phyloP scores from a whole-genome alignment of 2,329 filamentous ascomycete genomes.

The Ceratocystis smalleyi region DNA sequence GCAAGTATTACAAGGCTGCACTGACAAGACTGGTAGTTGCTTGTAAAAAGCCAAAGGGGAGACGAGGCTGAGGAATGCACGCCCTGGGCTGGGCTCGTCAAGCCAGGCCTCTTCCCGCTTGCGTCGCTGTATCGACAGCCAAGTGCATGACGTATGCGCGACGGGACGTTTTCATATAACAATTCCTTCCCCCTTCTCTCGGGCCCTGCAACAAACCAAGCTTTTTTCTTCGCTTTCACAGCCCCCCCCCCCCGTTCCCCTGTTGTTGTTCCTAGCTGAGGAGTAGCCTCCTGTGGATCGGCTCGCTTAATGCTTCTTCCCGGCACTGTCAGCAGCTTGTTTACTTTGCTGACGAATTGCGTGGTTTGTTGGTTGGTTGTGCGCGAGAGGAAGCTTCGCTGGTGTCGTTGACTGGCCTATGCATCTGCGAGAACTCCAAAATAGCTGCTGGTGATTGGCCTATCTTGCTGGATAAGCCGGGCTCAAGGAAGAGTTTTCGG shows the following conservation, averaged over 20 bases:
- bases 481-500: neutral
- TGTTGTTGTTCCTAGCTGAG: neutral
- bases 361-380: neutral
- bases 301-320: neutral
- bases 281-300: neutral
- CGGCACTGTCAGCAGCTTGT: neutral
- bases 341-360: neutral
- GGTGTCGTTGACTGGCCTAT: neutral
- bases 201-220: neutral
- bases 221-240: slow-evolving; percentile 2
- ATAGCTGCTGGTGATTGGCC: neutral
- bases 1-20: neutral
- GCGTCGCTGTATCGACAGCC: neutral
- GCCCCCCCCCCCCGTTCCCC: neutral
- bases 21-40: neutral
- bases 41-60: neutral
- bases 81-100: too few species aligned
- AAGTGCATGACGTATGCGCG: neutral
- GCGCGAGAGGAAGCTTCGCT: neutral
- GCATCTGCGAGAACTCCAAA: neutral
- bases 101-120: neutral
- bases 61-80: neutral
- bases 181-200: neutral
- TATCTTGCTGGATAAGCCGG: neutral
- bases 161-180: neutral